Evolutionary conservation across 108 stramenopile genomes (phyloP).

Genomic region (Mediolabrus comicus): DNA sequence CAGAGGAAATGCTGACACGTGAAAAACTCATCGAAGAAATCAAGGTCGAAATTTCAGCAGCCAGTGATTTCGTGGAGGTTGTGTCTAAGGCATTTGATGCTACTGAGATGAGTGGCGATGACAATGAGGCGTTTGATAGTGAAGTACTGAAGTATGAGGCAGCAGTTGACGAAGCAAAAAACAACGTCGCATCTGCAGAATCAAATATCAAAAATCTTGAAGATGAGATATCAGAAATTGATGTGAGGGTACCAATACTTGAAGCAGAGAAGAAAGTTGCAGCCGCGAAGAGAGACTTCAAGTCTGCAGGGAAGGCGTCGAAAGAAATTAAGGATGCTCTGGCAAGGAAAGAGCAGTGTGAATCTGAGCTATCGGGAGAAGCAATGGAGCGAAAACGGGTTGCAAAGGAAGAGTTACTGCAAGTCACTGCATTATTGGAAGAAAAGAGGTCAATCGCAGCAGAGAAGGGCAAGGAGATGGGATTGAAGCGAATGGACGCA

Average conservation of each 20-base stretch:
- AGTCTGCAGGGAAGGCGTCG: conserved; percentile 75
- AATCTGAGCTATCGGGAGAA: conserved; percentile 61
- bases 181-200: conserved; percentile 52
- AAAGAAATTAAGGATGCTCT: conserved; percentile 87
- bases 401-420: conserved; percentile 54
- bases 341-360: conserved; percentile 59
- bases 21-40: conserved; percentile 59
- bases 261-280: conserved; percentile 76
- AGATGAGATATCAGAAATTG: conserved; percentile 50
- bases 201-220: conserved; percentile 47
- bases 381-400: conserved; percentile 47
- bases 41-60: conserved; percentile 54
- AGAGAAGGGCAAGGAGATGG: conserved; percentile 59
- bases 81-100: conserved; percentile 54
- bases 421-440: conserved; percentile 45
- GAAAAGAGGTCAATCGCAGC: conserved; percentile 56
- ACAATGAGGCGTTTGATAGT: conserved; percentile 49
- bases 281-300: conserved; percentile 81
- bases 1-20: conserved; percentile 62
- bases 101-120: conserved; percentile 20
- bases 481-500: conserved; percentile 49
- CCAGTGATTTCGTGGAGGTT: conserved; percentile 61
- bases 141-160: conserved; percentile 79
- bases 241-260: conserved; percentile 60
- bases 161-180: conserved; percentile 66